A percentile compares a stretch with the other conserved stretches of the same genome.
Evolutionary conservation across 495 filamentous ascomycete species (phyloP).

Genomic region (Bacidia gigantensis): DNA sequence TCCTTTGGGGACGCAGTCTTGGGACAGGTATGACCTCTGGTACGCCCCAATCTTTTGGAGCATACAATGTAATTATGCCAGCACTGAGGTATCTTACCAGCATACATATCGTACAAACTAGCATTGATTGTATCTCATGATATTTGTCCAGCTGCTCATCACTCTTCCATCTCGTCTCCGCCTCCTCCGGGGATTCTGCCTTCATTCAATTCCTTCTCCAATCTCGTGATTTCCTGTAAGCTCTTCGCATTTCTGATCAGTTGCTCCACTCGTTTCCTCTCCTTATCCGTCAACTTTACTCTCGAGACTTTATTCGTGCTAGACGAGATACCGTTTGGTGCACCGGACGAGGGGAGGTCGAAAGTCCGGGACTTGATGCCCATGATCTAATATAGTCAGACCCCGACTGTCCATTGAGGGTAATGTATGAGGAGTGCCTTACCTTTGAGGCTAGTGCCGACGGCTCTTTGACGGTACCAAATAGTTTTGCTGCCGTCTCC

Average conservation of each 20-base stretch:
- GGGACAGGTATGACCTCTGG: too few relatives aligned
- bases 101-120: too few relatives aligned
- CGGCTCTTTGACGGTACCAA: conserved; percentile 63
- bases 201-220: conserved; percentile 80
- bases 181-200: conserved; percentile 60
- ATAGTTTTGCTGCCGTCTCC: conserved; percentile 57
- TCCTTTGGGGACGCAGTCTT: too few relatives aligned
- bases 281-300: conserved; percentile 54
- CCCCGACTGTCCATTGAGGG: background rate
- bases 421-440: background rate
- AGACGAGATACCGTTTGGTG: conserved; percentile 25
- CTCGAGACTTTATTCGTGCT: conserved; percentile 50
- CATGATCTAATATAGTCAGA: conserved; percentile 46
- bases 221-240: conserved; percentile 64
- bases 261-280: conserved; percentile 54
- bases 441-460: conserved; percentile 67
- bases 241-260: conserved; percentile 75
- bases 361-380: conserved; percentile 74
- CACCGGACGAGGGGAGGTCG: conserved; percentile 39
- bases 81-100: too few relatives aligned
- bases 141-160: background rate
- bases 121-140: too few relatives aligned
- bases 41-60: background rate
- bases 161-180: conserved; percentile 37
- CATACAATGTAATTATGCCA: too few relatives aligned